Conservation (phyloP, 2,329 filamentous ascomycete species). For the Colletotrichum sp. region DNA sequence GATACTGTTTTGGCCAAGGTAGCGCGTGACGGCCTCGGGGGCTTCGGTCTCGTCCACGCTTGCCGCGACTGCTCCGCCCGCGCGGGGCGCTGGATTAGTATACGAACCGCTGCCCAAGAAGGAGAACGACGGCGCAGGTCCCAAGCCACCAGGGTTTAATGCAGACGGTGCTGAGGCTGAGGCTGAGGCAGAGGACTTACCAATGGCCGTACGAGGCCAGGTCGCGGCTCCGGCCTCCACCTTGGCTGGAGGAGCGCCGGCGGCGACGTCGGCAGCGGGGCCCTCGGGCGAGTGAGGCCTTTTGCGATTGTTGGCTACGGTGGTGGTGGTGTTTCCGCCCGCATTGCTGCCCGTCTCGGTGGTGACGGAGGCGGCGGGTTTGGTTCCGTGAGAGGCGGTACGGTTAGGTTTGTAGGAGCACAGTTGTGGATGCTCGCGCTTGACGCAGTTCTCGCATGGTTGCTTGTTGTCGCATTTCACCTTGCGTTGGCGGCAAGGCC, state of each 20-base stretch:
- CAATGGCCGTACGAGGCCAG: conserved; percentile 46
- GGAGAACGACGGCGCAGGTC: conserved; percentile 1
- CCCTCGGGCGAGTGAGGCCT: conserved; percentile 49
- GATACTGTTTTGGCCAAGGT: conserved; percentile 72
- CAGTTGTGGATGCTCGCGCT: conserved; percentile 67
- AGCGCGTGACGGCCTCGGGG: conserved; percentile 57
- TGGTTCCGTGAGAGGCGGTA: conserved; percentile 29
- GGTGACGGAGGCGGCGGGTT: conserved; percentile 31
- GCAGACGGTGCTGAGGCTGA: not conserved
- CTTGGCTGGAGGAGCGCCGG: conserved; percentile 24
- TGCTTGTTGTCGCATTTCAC: conserved; percentile 74
- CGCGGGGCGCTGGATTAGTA: conserved; percentile 10
- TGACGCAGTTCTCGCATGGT: conserved; percentile 72
- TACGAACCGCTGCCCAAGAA: conserved; percentile 8
- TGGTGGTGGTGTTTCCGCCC: conserved; percentile 27
- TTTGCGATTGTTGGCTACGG: conserved; percentile 33
- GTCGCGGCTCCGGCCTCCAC: conserved; percentile 43
- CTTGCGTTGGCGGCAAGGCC: conserved; percentile 71
- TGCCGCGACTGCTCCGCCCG: conserved; percentile 34
- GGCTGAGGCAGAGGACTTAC: conserved; percentile 27
- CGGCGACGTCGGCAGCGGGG: conserved; percentile 38
- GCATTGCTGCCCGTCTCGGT: conserved; percentile 22
- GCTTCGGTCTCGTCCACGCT: conserved; percentile 58
- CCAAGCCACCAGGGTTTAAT: not conserved
- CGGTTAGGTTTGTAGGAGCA: conserved; percentile 72